phyloP scores from a whole-genome alignment of 805 yeast genomes.

The Suhomyces pyralidae region DNA sequence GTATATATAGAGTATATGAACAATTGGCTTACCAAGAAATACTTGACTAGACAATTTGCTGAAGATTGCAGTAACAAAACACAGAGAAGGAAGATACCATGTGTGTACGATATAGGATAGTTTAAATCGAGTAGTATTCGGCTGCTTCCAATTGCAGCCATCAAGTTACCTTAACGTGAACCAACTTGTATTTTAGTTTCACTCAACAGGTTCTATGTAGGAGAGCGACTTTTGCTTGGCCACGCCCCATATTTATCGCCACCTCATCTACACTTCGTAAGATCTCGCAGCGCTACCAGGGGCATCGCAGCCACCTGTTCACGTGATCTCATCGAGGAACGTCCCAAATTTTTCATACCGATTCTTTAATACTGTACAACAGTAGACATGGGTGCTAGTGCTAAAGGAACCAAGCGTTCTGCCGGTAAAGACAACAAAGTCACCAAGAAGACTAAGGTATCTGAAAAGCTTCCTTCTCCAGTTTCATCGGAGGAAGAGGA shows the following conservation, averaged over 20 bases:
- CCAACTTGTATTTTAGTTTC: too few species aligned
- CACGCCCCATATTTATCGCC: background rate
- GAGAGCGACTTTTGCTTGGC: background rate
- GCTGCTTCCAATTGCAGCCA: too few species aligned
- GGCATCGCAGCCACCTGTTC: background rate
- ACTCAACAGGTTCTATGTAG: background rate
- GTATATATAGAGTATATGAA: background rate
- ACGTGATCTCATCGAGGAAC: background rate
- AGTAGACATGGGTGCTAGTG: slow-evolving; percentile 17
- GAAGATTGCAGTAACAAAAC: background rate
- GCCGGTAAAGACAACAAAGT: slow-evolving; percentile 14
- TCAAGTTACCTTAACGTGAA: too few species aligned
- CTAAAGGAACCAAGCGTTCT: slow-evolving; percentile 33
- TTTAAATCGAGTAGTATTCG: too few species aligned
- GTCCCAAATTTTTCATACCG: background rate
- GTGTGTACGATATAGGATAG: too few species aligned
- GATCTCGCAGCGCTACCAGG: background rate
- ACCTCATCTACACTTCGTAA: too few species aligned
- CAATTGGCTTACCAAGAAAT: background rate
- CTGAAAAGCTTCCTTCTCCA: slow-evolving; percentile 24
- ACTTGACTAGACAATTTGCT: background rate
- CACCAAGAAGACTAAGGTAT: slow-evolving; percentile 29
- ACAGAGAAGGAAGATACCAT: too few species aligned
- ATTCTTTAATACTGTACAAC: background rate
- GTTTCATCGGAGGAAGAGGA: slow-evolving; percentile 17